Evolutionary conservation across 2,329 filamentous ascomycete species (phyloP), one percentile per base, ranked within the genome.

Genomic region (Bipolaris sorokiniana): DNA sequence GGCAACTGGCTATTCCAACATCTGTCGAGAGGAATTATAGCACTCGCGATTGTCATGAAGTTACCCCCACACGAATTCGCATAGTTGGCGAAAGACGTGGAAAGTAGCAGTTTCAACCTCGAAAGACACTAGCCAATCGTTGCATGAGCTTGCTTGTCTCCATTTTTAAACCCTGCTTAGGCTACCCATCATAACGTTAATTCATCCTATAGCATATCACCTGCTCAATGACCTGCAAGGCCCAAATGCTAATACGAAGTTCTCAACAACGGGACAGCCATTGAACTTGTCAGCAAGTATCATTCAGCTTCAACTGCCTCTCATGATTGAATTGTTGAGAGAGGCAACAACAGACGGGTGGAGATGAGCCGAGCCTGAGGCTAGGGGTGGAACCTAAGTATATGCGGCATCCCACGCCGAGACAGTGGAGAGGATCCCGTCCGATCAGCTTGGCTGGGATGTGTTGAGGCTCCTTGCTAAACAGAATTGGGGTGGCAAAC

Each of bases 391-490:
- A 44, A 11, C 57, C 37, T 53, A 50, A 48, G 45, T 48, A 45
- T 56, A 49, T 60, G 68, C 68, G 68, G 65, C 67, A 71, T 66
- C 67, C 67, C 68, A 64, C 68, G 60, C 52, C 50, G 42, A 23
- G 26, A 47, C 16, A 61, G 59, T 10, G 45, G 49, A 54, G 42
- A 47, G 45, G 36, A 67, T 63, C 62, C 66, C 64, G 64, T 62
- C 54, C 62, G 60, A 68, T 65, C 61, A 56, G 51, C 61, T 26
- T 51, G 22, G 51, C 49, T 34, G 48, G 16, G 48, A 57, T 62
- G 48, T 51, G 59, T 46, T 64, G 61, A 59, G 63, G 56, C 48
- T 63, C 54, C 44, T 28, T 44, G 20, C 15, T 15, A 28, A 23
- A 31, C 15, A 7, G n/a, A 33, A n/a, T 45, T 20, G 26, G 42